These are phyloP conservation scores for Huntiella decipiens DNA, from an alignment of 2,329 filamentous ascomycete genomes.

Conservation along the genomic window DNA sequence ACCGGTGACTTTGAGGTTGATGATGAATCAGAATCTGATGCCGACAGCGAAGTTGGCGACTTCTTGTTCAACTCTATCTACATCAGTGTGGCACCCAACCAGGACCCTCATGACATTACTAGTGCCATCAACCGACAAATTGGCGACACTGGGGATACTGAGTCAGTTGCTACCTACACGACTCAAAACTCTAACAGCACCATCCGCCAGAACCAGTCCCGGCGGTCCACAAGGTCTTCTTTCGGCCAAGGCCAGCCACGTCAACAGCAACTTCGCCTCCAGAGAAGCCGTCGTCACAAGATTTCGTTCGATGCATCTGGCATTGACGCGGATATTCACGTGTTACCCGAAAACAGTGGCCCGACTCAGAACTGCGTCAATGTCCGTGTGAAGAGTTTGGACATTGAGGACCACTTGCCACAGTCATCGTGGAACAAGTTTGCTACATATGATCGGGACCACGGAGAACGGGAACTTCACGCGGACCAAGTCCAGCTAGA, in stretches of 20 bases:
- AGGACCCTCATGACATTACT: slow-evolving; percentile 64
- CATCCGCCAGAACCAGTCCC: slow-evolving; percentile 21
- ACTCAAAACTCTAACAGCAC: slow-evolving; percentile 46
- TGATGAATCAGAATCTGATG: slow-evolving; percentile 39
- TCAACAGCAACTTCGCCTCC: slow-evolving; percentile 48
- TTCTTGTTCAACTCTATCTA: slow-evolving; percentile 98
- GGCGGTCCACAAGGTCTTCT: slow-evolving; percentile 25
- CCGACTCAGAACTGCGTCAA: slow-evolving; percentile 82
- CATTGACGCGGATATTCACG: slow-evolving; percentile 61
- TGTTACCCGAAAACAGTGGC: slow-evolving; percentile 55
- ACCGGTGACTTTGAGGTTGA: slow-evolving; percentile 11
- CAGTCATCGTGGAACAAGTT: slow-evolving; percentile 98
- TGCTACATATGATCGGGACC: slow-evolving; percentile 77
- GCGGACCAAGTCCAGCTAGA: slow-evolving; percentile 83
- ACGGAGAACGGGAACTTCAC: slow-evolving; percentile 67
- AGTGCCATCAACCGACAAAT: slow-evolving; percentile 75
- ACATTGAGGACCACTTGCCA: slow-evolving; percentile 84
- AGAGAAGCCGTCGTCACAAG: slow-evolving; percentile 79
- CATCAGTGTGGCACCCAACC: slow-evolving; percentile 74
- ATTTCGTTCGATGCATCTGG: slow-evolving; percentile 86
- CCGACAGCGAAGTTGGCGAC: slow-evolving; percentile 77
- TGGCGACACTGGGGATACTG: slow-evolving; percentile 79
- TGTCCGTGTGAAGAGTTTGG: slow-evolving; percentile 61
- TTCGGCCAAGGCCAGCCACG: slow-evolving; percentile 17
- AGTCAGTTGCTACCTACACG: slow-evolving; percentile 51